These are phyloP conservation scores for Amaranthus hypochondriacus DNA, from an alignment of 148 eudicot species.

Conservation along the genomic window DNA sequence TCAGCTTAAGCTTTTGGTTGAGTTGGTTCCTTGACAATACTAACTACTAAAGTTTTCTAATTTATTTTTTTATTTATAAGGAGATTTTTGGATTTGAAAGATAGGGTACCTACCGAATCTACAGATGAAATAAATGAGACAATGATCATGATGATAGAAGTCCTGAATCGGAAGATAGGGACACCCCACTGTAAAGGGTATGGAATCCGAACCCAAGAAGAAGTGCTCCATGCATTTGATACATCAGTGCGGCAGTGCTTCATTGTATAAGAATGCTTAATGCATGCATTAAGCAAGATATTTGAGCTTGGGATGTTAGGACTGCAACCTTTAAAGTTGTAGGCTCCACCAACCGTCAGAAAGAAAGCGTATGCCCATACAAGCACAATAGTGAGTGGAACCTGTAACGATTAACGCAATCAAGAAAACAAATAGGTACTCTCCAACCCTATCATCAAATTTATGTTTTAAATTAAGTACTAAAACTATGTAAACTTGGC, in stretches of 20 bases:
- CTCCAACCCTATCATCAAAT: background rate
- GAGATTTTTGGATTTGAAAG: background rate
- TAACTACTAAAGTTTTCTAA: no score
- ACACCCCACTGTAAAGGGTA: constrained; percentile 97
- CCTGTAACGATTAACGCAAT: constrained; percentile 41
- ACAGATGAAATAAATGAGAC: constrained; percentile 79
- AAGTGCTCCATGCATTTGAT: constrained; percentile 80
- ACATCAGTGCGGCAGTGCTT: constrained; percentile 92
- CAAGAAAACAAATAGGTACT: background rate
- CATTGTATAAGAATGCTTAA: constrained; percentile 87
- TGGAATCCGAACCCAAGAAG: constrained; percentile 87
- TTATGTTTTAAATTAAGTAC: background rate
- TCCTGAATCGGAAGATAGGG: constrained; percentile 77
- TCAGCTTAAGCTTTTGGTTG: no score
- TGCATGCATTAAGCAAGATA: constrained; percentile 62
- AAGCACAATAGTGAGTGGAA: constrained; percentile 74
- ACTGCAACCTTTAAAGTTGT: constrained; percentile 79
- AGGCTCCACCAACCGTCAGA: constrained; percentile 93
- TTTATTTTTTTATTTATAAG: no score
- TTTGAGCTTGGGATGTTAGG: constrained; percentile 77
- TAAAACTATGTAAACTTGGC: background rate
- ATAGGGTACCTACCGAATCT: constrained; percentile 65
- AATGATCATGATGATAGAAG: constrained; percentile 73
- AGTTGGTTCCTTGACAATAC: no score
- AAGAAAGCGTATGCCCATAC: constrained; percentile 89